Evolutionary conservation across 805 yeast genomes (phyloP), one percentile per base, ranked within the genome.

Genomic region (Candida chilensis): DNA sequence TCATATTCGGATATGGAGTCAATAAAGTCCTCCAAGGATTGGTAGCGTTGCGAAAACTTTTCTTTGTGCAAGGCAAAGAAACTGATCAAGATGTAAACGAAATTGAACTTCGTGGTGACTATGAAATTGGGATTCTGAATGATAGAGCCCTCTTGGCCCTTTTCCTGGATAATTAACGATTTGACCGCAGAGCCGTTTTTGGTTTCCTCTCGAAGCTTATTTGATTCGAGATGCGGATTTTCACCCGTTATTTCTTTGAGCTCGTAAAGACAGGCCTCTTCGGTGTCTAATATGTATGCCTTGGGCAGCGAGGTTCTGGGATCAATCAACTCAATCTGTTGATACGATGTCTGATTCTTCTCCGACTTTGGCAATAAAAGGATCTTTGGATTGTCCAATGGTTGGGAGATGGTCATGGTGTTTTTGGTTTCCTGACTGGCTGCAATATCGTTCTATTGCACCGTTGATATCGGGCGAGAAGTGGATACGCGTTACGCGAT

Each of bases 91-190:
- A 59, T 39, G 44, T 60, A 73, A 0, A 48, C 47, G 6, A 57
- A 29, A 37, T 68, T 63, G 47, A 58, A 67, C 26, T 43, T 49
- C 8, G 67, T 54, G 3, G 66, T 50, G 2, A 68, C 50, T 19
- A 63, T 50, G 3, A 70, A 27, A 24, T 53, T 57, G 8, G 65
- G 56, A 0, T 55, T 44, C 29, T 64, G 74, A 3, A 66, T 21
- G 1, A 72, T 49, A 4, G 54, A 32, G 0, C 74, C 74, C 13
- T 41, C 34, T 9, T 29, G 29, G 8, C 22, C 24, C 0, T 31
- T 31, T 5, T 37, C 14, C 33, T 53, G 57, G 12, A 44, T 38
- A 4, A 66, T 40, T 16, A 67, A 40, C 2, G 75, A 67, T 37
- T 64, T 67, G 17, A 68, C 56, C 1, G 64, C 55, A 28, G 47